Evolutionary conservation across 257 asterid species (phyloP), one percentile per base, ranked within the genome.

Genomic region (Mitragyna speciosa): DNA sequence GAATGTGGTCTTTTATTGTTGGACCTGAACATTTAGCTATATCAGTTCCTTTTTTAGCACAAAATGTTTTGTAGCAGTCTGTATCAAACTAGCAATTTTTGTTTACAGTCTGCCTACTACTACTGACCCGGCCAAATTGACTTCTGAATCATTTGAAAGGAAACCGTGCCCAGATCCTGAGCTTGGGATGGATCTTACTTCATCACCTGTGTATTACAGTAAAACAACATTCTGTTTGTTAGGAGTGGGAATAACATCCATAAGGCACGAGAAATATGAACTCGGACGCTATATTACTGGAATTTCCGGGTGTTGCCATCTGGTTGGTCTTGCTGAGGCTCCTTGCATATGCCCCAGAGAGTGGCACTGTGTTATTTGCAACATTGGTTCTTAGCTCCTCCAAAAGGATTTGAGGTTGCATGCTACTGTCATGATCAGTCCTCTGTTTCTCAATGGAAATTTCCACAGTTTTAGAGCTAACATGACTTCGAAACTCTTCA

Each of bases 151-250:
- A 81, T 88, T 88, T 61, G 96, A 88, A 64, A 76, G 75, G 85
- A 89, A 80, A 79, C 88, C 96, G 70, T 85, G 88, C 56, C 88
- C 96, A 12, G 97, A 92, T 33, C 93, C 96, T 54, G 99, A 93
- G 90, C 98, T 91, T 83, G 96, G 96, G 58, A 93, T 80, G 63
- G 93, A 92, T 86, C 90, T 86, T 78, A 86, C 24, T 71, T 84
- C 95, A 83, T 90, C 92, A 78, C 89, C 97, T 91, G 43, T 45
- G 70, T 58, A 70, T 80, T 79, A 79, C 82, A 75, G 82, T 17
- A 56, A 80, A 79, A 54, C 26, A 22, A 76, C 68, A 24, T 75
- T 39, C 66, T 51, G 74, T 43, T 84, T 36, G 76, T 77, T 70
- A 36, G 61, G 73, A 79, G 75, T 33, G 31, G 22, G 49, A 72